Evolutionary conservation across 768 basidiomycete species (phyloP), one percentile per base, ranked within the genome.

Genomic region (Pleurotus sapidus): DNA sequence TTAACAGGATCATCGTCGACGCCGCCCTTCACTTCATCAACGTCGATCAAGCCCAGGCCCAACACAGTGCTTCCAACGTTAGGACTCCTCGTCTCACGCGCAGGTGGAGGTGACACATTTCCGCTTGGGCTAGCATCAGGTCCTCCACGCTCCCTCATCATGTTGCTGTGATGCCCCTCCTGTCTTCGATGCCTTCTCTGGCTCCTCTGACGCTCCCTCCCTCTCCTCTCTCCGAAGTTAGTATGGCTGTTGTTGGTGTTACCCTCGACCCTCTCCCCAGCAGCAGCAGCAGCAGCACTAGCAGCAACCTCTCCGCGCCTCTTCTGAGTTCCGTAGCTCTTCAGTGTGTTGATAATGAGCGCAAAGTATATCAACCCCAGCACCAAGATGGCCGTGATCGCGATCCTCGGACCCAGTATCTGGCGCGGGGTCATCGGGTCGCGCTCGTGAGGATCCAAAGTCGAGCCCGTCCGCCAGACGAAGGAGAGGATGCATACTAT

Each of bases 391-490:
- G 64, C 64, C 0, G 89, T 83, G 47, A 91, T 72, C 0, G 70
- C 75, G 20, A 88, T 72, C 17, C 89, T 80, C 3, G 84, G 76
- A 2, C 74, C 82, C 3, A 87, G 67, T 1, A 75, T 78, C 3
- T 72, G 75, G 0, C 57, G 57, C 0, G 72, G 62, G 3, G 72
- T 67, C 0, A 86, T 73, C 5, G 72, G 72, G 11, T 64, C 60
- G 1, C 74, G 73, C 42, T 67, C 60, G 2, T 65, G 46, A 1
- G 72, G 61, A 55, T 60, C 59, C 15, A n/a, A 30, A 1, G 71
- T 70, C 0, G 82, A 77, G 14, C 86, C 87, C 0, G 83, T 83
- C 46, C 86, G 81, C 89, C 89, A 91, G 50, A 89, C 83, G 59
- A 81, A 91, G 5, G 84, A 77, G 30, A 88, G 73, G 61, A 91